phyloP scores from a whole-genome alignment of 2,329 filamentous ascomycete genomes.

The Nemania sp. region DNA sequence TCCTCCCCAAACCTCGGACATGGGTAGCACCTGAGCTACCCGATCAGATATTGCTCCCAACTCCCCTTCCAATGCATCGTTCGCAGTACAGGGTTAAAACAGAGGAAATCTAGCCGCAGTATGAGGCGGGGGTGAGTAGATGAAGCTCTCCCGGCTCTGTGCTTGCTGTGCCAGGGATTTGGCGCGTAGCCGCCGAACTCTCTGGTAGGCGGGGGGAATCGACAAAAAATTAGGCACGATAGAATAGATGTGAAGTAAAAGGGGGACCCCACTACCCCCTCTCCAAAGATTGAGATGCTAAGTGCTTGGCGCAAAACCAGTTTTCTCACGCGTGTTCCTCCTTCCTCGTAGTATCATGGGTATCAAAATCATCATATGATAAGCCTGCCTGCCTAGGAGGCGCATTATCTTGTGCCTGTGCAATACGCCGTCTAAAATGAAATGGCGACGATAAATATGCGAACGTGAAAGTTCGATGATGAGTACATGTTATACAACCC shows the following conservation, averaged over 20 bases:
- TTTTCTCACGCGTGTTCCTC: conserved; percentile 17
- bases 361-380: conserved; percentile 33
- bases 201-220: background rate
- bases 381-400: conserved; percentile 30
- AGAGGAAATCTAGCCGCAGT: conserved; percentile 23
- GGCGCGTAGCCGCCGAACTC: conserved; percentile 3
- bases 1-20: conserved; percentile 3
- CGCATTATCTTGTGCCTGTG: conserved; percentile 25
- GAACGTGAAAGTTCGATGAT: conserved; percentile 15
- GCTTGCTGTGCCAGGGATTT: conserved; percentile 14
- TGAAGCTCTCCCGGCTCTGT: conserved; percentile 20
- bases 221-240: conserved; percentile 22
- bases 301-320: conserved; percentile 14
- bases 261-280: background rate
- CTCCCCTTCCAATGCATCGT: conserved; percentile 28
- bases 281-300: conserved; percentile 18
- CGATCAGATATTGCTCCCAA: conserved; percentile 17
- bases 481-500: conserved; percentile 35
- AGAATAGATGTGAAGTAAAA: conserved; percentile 19
- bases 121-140: conserved; percentile 27
- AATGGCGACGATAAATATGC: conserved; percentile 28
- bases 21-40: conserved; percentile 7
- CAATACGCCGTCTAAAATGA: conserved; percentile 31
- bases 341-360: conserved; percentile 32
- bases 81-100: conserved; percentile 22